Evolutionary conservation across 2,329 filamentous ascomycete genomes (phyloP).

Genomic region (Thelonectria rubi): DNA sequence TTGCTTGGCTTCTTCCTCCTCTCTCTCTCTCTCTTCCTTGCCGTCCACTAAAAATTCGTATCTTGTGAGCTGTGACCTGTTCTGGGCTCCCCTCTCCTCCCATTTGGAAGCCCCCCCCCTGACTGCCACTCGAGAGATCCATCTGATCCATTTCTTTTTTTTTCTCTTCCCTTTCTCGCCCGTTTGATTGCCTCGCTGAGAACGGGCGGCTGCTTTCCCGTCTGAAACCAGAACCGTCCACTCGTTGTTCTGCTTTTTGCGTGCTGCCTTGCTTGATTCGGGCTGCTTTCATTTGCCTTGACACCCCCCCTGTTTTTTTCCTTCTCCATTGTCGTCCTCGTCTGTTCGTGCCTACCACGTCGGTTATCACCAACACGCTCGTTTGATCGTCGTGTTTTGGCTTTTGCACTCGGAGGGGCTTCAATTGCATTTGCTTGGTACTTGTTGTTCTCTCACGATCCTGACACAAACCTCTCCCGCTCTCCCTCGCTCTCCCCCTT

Average conservation of each 20-base stretch:
- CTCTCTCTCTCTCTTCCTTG: not conserved
- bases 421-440: not conserved
- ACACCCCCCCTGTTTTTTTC: too few species aligned
- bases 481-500: not conserved
- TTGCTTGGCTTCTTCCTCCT: not conserved
- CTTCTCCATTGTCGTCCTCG: not conserved
- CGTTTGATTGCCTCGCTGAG: slow-evolving; percentile 1
- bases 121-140: not conserved
- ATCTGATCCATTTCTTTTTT: slow-evolving; percentile 2
- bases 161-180: slow-evolving; percentile 1
- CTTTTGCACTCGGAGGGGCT: not conserved
- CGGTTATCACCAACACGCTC: not conserved
- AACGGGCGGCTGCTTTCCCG: not conserved
- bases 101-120: slow-evolving; percentile 6
- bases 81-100: not conserved
- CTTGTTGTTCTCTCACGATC: not conserved
- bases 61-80: slow-evolving; percentile 1
- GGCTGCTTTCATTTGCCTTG: too few species aligned
- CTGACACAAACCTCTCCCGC: too few species aligned
- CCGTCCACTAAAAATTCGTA: not conserved
- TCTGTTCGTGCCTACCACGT: not conserved
- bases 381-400: not conserved
- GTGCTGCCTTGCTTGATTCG: not conserved
- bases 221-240: not conserved
- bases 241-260: not conserved